phyloP scores from a whole-genome alignment of 495 filamentous ascomycete genomes.

The Evernia prunastri region DNA sequence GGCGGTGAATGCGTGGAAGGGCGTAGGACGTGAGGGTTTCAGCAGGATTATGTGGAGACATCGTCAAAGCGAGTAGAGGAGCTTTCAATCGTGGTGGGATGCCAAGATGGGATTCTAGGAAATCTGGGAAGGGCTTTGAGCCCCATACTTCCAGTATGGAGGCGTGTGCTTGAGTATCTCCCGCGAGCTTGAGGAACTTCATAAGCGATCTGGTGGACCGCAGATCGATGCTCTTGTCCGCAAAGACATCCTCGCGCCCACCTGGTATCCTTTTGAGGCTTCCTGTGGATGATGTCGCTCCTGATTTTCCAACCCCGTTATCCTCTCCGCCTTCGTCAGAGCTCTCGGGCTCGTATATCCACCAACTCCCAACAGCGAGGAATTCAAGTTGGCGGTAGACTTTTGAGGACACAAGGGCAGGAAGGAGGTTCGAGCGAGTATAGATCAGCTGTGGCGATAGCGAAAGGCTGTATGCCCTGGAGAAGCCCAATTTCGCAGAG shows the following conservation, averaged over 20 bases:
- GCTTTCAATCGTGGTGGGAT: constrained; percentile 61
- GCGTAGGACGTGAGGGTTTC: constrained; percentile 59
- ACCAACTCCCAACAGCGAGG: constrained; percentile 90
- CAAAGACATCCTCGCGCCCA: constrained; percentile 82
- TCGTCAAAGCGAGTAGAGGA: constrained; percentile 70
- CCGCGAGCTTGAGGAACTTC: constrained; percentile 79
- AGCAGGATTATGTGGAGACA: constrained; percentile 54
- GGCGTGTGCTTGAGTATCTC: constrained; percentile 48
- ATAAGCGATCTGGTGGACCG: constrained; percentile 75
- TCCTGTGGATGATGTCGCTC: not conserved
- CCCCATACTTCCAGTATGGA: constrained; percentile 31
- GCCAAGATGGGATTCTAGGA: constrained; percentile 65
- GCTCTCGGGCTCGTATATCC: constrained; percentile 51
- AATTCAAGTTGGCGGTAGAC: constrained; percentile 88
- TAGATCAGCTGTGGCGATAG: constrained; percentile 85
- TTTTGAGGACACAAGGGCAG: constrained; percentile 74
- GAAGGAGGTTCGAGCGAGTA: constrained; percentile 67
- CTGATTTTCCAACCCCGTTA: constrained; percentile 17
- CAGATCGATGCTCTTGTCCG: constrained; percentile 60
- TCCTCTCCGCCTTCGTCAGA: constrained; percentile 19
- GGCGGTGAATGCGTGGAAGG: constrained; percentile 63
- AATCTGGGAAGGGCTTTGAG: constrained; percentile 48
- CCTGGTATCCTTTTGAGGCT: constrained; percentile 62
- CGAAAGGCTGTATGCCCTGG: constrained; percentile 75
- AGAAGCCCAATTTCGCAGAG: constrained; percentile 34